Base-by-base conservation (phyloP, 768 basidiomycete species). In the Russula sp. region DNA sequence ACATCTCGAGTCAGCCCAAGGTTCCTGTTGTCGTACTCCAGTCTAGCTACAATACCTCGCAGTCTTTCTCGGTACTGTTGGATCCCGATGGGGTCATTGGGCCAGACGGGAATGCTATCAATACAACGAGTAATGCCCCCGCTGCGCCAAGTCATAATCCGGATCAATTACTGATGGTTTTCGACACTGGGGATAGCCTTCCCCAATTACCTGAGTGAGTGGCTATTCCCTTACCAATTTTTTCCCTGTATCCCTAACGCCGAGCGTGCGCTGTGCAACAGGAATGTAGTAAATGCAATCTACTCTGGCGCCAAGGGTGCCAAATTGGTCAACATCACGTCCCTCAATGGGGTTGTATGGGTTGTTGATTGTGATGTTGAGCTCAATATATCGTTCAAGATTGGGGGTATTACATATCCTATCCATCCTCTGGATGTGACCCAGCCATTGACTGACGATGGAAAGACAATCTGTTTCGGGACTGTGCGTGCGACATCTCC, bases 161-260 rank as follows among this genome's bases (percentile, higher is more conserved):
- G 52, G 81, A 81, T 50, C 84, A 85, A 68, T 75, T 83, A 10
- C 86, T 84, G 3, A 82, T 81, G 5, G 77, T 90, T 4, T 75
- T 90, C 30, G 89, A 90, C 70, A 85, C 85, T 6, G 89, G 89
- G 0, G 89, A 87, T 70, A 79, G 85, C 0, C 75, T 88, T 4
- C 81, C 86, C 16, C 87, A 89, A 71, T 77, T 88, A 34, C 84
- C 84, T 51, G 57, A 74, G 83, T 83, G 70, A 44, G 56, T 58
- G 20, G 22, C 13, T 28, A 32, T 36, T 13, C n/a, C 30, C 13
- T 32, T 20, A 2, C 4, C 1, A 24, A 20, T 65, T 32, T 26
- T 62, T n/a, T 62, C 46, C 63, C 57, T 49, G 71, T 67, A 66
- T 63, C 65, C 32, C 40, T 54, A 26, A 38, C 3, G 28, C 40